A percentile compares a stretch with the other conserved stretches of the same genome.
Conservation (phyloP, 306 rosid genomes). For the Nissolia schottii region DNA sequence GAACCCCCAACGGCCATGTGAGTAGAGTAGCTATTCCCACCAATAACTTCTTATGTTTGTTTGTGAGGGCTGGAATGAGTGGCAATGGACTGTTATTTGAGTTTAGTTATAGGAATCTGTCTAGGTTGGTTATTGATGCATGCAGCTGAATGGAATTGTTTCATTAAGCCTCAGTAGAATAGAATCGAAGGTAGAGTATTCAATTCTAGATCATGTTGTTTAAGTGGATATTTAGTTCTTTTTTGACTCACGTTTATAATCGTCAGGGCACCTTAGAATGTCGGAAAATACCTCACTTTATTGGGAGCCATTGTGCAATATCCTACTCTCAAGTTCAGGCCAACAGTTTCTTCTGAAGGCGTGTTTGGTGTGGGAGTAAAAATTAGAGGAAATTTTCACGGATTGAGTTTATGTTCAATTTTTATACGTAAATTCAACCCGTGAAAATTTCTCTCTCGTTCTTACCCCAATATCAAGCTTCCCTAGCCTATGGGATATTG, state of each 20-base stretch:
- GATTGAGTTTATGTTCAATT: too few relatives aligned
- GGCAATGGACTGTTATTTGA: background rate
- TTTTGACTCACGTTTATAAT: background rate
- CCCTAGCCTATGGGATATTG: too few relatives aligned
- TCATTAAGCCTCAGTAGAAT: background rate
- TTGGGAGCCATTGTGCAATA: background rate
- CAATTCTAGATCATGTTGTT: background rate
- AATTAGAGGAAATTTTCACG: too few relatives aligned
- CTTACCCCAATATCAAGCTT: too few relatives aligned
- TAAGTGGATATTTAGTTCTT: background rate
- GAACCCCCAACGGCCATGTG: constrained; percentile 82
- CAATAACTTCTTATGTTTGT: background rate
- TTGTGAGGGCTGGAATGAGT: background rate
- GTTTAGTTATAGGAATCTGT: constrained; percentile 1
- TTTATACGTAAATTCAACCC: too few relatives aligned
- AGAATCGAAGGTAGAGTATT: constrained; percentile 1
- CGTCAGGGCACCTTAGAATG: background rate
- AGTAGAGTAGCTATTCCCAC: constrained; percentile 35
- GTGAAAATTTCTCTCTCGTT: too few relatives aligned
- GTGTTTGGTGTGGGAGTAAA: too few relatives aligned
- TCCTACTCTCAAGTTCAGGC: background rate
- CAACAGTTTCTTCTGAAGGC: background rate
- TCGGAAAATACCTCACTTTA: background rate
- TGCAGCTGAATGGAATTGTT: background rate
- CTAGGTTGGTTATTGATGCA: constrained; percentile 6